Conservation (phyloP, 768 basidiomycete species). For the Lactarius quietus region DNA sequence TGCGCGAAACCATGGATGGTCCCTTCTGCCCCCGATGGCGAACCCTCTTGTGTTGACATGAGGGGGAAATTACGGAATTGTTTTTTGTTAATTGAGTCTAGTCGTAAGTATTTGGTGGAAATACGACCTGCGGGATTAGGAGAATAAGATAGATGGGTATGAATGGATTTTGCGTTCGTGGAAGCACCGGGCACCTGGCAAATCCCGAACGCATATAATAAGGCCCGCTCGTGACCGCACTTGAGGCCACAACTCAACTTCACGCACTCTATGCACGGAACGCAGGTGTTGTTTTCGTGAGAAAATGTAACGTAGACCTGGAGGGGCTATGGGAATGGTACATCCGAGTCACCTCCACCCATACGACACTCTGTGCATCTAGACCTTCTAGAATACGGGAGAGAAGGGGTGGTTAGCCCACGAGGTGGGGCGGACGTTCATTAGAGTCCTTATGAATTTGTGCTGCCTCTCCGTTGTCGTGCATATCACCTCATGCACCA, state of each 20-base stretch:
- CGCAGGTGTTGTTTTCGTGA: no score
- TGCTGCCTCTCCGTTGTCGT: background rate
- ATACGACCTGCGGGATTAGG: background rate
- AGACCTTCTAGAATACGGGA: background rate
- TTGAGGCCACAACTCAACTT: no score
- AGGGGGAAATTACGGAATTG: background rate
- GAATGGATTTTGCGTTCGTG: no score
- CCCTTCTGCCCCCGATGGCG: conserved; percentile 27
- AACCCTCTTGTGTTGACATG: conserved; percentile 12
- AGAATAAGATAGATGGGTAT: no score
- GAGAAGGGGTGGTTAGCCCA: no score
- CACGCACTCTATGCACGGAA: no score
- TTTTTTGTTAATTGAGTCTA: background rate
- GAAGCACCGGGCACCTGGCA: no score
- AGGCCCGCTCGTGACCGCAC: no score
- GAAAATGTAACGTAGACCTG: background rate
- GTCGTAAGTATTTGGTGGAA: background rate
- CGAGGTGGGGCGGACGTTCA: background rate
- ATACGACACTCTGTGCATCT: background rate
- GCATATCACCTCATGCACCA: background rate
- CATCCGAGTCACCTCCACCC: background rate
- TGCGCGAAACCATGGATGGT: conserved; percentile 59
- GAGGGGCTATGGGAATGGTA: background rate
- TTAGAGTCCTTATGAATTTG: background rate
- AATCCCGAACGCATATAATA: no score